These are phyloP conservation scores for Alternaria brassicae DNA, from an alignment of 2,329 filamentous ascomycete genomes.

Conservation along the genomic window DNA sequence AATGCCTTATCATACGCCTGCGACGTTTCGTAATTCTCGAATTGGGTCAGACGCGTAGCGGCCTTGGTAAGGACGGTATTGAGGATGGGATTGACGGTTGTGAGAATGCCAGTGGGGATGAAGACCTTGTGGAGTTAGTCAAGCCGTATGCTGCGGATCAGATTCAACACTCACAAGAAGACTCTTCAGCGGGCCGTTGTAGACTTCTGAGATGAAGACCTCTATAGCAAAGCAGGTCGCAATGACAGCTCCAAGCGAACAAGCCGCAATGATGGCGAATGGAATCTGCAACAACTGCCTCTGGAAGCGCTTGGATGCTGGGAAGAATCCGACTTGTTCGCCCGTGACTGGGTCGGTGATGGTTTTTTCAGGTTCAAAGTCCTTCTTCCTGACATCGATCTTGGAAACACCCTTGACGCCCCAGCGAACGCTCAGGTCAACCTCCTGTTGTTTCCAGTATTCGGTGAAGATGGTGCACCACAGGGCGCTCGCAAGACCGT, in stretches of 20 bases:
- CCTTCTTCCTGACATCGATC: constrained; percentile 77
- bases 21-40: constrained; percentile 91
- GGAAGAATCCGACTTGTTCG: constrained; percentile 77
- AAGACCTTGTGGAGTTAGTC: constrained; percentile 67
- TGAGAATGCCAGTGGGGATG: constrained; percentile 87
- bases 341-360: constrained; percentile 81
- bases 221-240: constrained; percentile 89
- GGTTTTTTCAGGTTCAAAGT: constrained; percentile 82
- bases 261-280: constrained; percentile 76
- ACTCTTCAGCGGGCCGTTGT: constrained; percentile 84
- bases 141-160: neutral
- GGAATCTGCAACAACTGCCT: constrained; percentile 83
- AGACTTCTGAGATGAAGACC: constrained; percentile 94
- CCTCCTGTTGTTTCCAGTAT: constrained; percentile 94
- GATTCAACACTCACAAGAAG: constrained; percentile 70
- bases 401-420: constrained; percentile 82
- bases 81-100: constrained; percentile 78
- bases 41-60: constrained; percentile 77
- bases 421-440: constrained; percentile 86
- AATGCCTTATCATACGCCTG: constrained; percentile 84
- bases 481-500: constrained; percentile 78
- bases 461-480: constrained; percentile 91
- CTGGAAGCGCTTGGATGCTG: constrained; percentile 74
- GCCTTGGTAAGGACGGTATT: constrained; percentile 76
- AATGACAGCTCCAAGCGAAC: constrained; percentile 81